Percentiles rank a stretch among this genome's conserved stretches.
Conservation (phyloP, 169 alveolate species). For the Cryptosporidium parvum region DNA sequence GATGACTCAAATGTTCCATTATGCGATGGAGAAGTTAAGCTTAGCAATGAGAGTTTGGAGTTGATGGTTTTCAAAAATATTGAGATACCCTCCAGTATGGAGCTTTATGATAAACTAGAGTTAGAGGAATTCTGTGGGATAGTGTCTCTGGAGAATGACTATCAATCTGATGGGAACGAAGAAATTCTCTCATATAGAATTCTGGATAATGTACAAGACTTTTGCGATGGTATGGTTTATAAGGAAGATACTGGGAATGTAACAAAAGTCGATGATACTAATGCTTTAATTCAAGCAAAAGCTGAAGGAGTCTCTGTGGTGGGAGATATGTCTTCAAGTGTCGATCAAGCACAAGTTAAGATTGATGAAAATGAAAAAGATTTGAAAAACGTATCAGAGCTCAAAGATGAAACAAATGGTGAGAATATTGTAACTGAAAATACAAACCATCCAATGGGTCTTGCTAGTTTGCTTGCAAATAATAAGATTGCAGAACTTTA, state of each 20-base stretch:
- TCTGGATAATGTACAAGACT: background rate
- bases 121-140: conserved; percentile 1
- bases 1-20: conserved; percentile 16
- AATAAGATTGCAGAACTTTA: conserved; percentile 61
- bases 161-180: background rate
- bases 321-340: background rate
- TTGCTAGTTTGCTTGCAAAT: conserved; percentile 53
- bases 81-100: conserved; percentile 39
- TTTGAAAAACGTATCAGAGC: background rate
- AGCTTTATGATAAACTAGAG: conserved; percentile 36
- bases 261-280: background rate
- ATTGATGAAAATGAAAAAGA: conserved; percentile 6
- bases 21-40: conserved; percentile 45
- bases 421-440: conserved; percentile 22
- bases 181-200: background rate
- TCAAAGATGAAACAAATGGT: background rate
- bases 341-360: background rate
- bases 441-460: conserved; percentile 35
- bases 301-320: background rate
- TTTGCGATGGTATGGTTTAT: conserved; percentile 18
- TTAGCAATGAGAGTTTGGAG: background rate
- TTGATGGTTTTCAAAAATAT: background rate
- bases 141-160: background rate
- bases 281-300: background rate
- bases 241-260: background rate